phyloP scores from a whole-genome alignment of 2,329 filamentous ascomycete genomes.

The Coleophoma eucalyptorum region DNA sequence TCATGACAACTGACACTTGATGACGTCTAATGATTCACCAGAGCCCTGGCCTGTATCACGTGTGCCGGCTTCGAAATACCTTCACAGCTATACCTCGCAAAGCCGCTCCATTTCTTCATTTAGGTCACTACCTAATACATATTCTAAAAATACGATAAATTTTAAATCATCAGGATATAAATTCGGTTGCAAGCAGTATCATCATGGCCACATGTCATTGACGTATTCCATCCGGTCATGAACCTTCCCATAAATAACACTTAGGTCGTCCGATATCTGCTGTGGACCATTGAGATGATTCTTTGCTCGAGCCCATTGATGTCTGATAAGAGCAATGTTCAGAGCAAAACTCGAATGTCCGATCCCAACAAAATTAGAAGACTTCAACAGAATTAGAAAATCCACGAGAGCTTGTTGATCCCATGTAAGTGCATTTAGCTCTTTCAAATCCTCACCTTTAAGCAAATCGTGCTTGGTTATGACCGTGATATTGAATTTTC shows the following conservation, averaged over 20 bases:
- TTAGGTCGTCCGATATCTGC: slow-evolving; percentile 19
- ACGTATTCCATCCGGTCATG: slow-evolving; percentile 16
- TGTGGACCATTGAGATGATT: slow-evolving; percentile 16
- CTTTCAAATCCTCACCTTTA: background rate
- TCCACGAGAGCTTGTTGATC: slow-evolving; percentile 12
- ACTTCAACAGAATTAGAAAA: slow-evolving; percentile 7
- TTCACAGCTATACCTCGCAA: no score
- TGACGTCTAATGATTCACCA: no score
- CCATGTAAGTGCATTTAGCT: slow-evolving; percentile 4
- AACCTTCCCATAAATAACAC: slow-evolving; percentile 15
- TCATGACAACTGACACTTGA: no score
- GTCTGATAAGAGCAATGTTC: slow-evolving; percentile 8
- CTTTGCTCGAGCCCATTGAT: slow-evolving; percentile 6
- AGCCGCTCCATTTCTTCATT: no score
- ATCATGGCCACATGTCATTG: slow-evolving; percentile 20
- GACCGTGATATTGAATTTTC: slow-evolving; percentile 3
- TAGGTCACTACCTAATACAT: no score
- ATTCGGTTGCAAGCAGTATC: no score
- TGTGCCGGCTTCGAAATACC: no score
- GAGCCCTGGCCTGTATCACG: no score
- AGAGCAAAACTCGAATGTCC: slow-evolving; percentile 9
- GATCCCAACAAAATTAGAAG: slow-evolving; percentile 8
- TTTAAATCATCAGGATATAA: no score
- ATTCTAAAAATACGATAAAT: no score
- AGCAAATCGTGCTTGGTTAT: slow-evolving; percentile 8